A percentile compares a stretch with the other conserved stretches of the same genome.
Evolutionary conservation across 2,329 filamentous ascomycete genomes (phyloP).

Genomic region (Colletotrichum agaves): DNA sequence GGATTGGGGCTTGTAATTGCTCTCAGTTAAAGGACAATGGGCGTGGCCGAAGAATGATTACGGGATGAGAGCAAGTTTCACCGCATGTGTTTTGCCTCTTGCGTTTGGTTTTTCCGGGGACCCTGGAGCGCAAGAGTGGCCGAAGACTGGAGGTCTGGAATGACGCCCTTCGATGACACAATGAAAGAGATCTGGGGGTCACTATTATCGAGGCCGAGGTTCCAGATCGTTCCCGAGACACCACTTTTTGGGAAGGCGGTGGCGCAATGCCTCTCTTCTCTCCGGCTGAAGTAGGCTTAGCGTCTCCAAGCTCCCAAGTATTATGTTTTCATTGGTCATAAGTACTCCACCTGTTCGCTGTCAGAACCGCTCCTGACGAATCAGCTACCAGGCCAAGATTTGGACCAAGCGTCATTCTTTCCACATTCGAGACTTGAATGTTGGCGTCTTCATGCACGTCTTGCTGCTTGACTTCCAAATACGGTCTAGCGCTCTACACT

Average conservation of each 20-base stretch:
- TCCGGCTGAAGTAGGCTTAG: constrained; percentile 1
- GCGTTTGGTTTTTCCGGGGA: background rate
- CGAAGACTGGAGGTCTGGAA: background rate
- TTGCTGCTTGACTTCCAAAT: constrained; percentile 47
- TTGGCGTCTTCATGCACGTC: background rate
- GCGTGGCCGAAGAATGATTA: background rate
- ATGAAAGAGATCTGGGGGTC: background rate
- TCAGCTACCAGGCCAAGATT: background rate
- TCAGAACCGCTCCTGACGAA: background rate
- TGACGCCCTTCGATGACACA: constrained; percentile 18
- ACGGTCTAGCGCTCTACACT: constrained; percentile 41
- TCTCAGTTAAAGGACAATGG: background rate
- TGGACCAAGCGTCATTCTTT: constrained; percentile 5
- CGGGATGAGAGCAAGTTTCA: constrained; percentile 5
- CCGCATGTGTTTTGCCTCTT: constrained; percentile 9
- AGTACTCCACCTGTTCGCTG: background rate
- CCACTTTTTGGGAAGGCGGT: background rate
- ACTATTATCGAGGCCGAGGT: background rate
- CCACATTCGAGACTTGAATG: background rate
- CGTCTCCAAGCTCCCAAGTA: accelerated
- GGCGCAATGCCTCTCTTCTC: background rate
- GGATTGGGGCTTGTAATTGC: background rate
- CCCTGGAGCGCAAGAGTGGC: background rate
- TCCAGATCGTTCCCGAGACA: constrained; percentile 1
- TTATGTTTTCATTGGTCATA: background rate